Base-by-base conservation (phyloP, 306 rosid genomes). In the Calophaca sinica region DNA sequence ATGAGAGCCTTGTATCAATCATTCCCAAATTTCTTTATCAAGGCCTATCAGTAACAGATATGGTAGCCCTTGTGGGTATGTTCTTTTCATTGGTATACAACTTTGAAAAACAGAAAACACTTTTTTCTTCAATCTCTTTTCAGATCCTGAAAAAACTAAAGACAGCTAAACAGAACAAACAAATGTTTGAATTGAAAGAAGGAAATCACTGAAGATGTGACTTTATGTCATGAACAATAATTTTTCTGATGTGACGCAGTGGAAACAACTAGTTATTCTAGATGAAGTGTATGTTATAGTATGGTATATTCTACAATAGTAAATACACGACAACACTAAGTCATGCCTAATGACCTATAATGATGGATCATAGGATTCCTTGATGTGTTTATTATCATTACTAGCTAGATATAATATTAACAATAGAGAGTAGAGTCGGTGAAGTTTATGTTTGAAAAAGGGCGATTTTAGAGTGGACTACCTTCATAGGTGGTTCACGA, bases 51-150 rank as follows among this genome's bases (percentile, higher is more conserved):
- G 89, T 90, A 52, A 91, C 93, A 0, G 97, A 94, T 59, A 65
- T 84, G 96, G 97, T 94, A 45, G 90, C 97, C 51, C 93, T 94
- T 59, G 65, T 86, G 76, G 98, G 98, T 94, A 76, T 66, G 72
- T 20, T 50, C 12, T 46, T 51, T 41, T 46, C 35, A 15, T 28
- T 59, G 35, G 9, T 3, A 45, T 60, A 29, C 65, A 72, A 53
- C 45, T 74, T 35, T 12, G 31, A 55, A 55, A 11, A 51, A 39
- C 45, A 35, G 32, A 6, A 51, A 15, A 6, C 9, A 32, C 8
- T 0, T 12, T 75, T 52, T 39, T 3, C 5, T 4, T 39, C 35
- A 5, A 2, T 46, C 26, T 32, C 4, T 4, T 15, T 9, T 61
- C 58, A 28, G 45, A 44, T 41, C 77, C 14, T n/a, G 14, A 28